Evolutionary conservation across 768 basidiomycete species (phyloP).

Genomic region (Boletus fagicola): DNA sequence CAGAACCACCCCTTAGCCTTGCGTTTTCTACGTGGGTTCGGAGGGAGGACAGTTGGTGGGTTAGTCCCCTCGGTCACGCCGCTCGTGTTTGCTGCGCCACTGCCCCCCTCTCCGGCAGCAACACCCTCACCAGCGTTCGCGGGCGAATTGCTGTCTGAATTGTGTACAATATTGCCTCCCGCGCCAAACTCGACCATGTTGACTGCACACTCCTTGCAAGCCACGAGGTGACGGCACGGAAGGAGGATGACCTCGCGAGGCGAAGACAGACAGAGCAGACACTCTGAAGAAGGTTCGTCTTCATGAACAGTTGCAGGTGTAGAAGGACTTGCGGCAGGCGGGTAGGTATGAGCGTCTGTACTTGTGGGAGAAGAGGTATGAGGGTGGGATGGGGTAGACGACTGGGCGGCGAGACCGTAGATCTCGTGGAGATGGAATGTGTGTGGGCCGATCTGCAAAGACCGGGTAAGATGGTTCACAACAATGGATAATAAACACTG

Average conservation of each 20-base stretch:
- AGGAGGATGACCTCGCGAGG: slow-evolving; percentile 90
- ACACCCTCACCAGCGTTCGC: slow-evolving; percentile 24
- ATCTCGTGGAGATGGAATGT: slow-evolving; percentile 97
- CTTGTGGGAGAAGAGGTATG: slow-evolving; percentile 39
- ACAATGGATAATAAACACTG: slow-evolving; percentile 18
- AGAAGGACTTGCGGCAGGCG: slow-evolving; percentile 33
- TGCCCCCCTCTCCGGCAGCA: slow-evolving; percentile 26
- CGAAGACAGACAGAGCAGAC: slow-evolving; percentile 85
- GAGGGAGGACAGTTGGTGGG: slow-evolving; percentile 29
- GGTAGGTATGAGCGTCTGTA: slow-evolving; percentile 45
- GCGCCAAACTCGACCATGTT: slow-evolving; percentile 99
- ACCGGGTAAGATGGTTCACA: neutral
- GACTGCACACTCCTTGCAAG: slow-evolving; percentile 91
- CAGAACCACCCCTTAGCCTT: slow-evolving; percentile 98
- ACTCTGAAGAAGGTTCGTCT: slow-evolving; percentile 80
- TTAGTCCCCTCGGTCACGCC: slow-evolving; percentile 27
- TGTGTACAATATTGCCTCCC: slow-evolving; percentile 78
- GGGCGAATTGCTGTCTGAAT: slow-evolving; percentile 37
- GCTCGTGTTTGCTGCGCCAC: slow-evolving; percentile 14
- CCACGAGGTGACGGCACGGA: slow-evolving; percentile 91
- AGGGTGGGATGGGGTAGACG: slow-evolving; percentile 36
- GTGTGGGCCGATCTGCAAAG: slow-evolving; percentile 77
- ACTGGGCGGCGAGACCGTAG: slow-evolving; percentile 75
- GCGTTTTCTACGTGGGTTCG: slow-evolving; percentile 68
- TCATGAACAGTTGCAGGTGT: slow-evolving; percentile 39